Base-by-base conservation (phyloP, 1,284 basidiomycete species). In the Cutaneotrichosporon sp. region DNA sequence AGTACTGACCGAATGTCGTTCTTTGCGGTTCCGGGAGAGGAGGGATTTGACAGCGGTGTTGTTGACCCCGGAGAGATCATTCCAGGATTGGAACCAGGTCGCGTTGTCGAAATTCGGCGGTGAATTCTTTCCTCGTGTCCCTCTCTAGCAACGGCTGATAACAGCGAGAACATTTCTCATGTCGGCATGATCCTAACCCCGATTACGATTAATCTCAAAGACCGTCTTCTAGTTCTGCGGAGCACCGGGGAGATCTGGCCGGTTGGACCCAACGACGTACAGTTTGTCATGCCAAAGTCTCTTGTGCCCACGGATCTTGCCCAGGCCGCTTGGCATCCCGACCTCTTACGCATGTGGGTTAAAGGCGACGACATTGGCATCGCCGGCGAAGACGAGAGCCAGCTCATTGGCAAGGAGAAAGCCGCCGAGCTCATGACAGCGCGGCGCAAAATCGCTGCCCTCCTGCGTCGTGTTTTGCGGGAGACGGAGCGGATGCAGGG, bases 211-310 rank as follows among this genome's bases (percentile, higher is more conserved):
- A 41, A 25, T 5, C 66, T 64, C 4, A 49, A 56, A 51, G 49
- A 45, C 7, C 67, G 74, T 33, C 54, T 69, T 12, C 49, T 72
- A 10, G 20, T 70, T 9, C 63, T 76, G 10, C 60, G 61, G 17
- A 24, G 60, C 0, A 56, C 60, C 8, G 75, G 75, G 9, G 68
- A 70, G 41, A 60, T 70, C 27, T 67, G 70, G 60, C 73, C 71
- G 4, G 54, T 70, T 7, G 57, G 60, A 5, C 17, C 60, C 3
- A 64, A 68, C 41, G 72, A 75, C 58, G 63, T 77, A 9, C 70
- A 71, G 55, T 76, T 67, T 52, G 58, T 70, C 53, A 63, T 76
- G 56, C 74, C 73, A 0, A 34, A 58, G 0, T 64, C 65, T 1
- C 54, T 74, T 16, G 51, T 70, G 4, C 53, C 64, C 9, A 33